Percentiles rank a stretch among this genome's conserved stretches.
phyloP scores from a whole-genome alignment of 805 yeast species.

The Barnettozyma salicaria region DNA sequence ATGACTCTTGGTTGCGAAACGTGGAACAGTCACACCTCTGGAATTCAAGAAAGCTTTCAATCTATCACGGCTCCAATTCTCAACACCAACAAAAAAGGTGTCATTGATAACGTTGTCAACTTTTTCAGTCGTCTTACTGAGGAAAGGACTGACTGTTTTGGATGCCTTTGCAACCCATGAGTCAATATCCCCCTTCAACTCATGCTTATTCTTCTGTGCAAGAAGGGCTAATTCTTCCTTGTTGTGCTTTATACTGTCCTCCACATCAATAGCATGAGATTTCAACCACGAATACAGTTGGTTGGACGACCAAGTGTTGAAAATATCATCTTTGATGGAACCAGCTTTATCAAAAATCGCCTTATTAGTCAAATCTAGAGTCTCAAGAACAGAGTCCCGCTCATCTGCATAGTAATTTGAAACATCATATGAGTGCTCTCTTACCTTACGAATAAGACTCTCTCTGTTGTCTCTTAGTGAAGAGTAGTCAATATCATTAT shows the following conservation, averaged over 20 bases:
- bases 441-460: slow-evolving; percentile 40
- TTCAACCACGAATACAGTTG: slow-evolving; percentile 53
- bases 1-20: slow-evolving; percentile 34
- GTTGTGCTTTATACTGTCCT: slow-evolving; percentile 29
- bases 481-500: slow-evolving; percentile 35
- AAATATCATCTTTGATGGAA: slow-evolving; percentile 36
- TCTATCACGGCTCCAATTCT: slow-evolving; percentile 42
- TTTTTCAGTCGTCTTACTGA: slow-evolving; percentile 30
- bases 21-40: slow-evolving; percentile 35
- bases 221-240: slow-evolving; percentile 32
- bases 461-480: slow-evolving; percentile 37
- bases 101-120: slow-evolving; percentile 36
- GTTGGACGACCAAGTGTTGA: slow-evolving; percentile 46
- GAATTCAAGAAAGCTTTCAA: slow-evolving; percentile 36
- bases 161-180: slow-evolving; percentile 31
- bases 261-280: slow-evolving; percentile 36
- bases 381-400: slow-evolving; percentile 34
- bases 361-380: slow-evolving; percentile 33
- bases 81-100: slow-evolving; percentile 40
- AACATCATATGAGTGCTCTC: slow-evolving; percentile 40
- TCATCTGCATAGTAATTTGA: slow-evolving; percentile 34
- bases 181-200: slow-evolving; percentile 35
- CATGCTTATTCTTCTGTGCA: slow-evolving; percentile 31
- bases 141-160: slow-evolving; percentile 30
- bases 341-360: slow-evolving; percentile 35